phyloP scores from a whole-genome alignment of 169 alveolate genomes.

The Cryptosporidium parvum region DNA sequence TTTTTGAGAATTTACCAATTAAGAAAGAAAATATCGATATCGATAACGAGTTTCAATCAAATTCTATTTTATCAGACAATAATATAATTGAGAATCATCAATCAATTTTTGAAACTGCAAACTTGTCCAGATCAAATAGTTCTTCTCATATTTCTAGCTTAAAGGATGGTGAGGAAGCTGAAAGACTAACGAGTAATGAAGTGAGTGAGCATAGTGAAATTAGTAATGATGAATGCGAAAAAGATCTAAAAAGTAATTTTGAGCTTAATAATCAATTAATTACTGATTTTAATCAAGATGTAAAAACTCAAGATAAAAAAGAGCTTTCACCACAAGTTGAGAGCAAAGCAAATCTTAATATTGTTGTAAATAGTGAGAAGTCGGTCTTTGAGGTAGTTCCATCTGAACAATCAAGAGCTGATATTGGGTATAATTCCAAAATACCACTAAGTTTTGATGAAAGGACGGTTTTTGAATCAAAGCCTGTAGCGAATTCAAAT shows the following conservation, averaged over 20 bases:
- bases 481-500: background rate
- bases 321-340: background rate
- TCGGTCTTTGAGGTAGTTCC: conserved; percentile 24
- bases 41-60: background rate
- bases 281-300: background rate
- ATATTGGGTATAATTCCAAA: conserved; percentile 6
- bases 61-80: background rate
- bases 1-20: conserved; percentile 52
- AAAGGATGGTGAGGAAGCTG: background rate
- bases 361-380: background rate
- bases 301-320: no score
- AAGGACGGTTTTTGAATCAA: conserved; percentile 29
- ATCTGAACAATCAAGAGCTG: conserved; percentile 4
- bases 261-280: background rate
- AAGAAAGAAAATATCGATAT: conserved; percentile 1
- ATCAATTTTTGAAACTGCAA: conserved; percentile 50
- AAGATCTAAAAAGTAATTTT: no score
- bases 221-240: background rate
- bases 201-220: conserved; percentile 14
- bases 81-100: conserved; percentile 1
- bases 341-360: background rate
- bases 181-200: conserved; percentile 38
- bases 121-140: conserved; percentile 26
- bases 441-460: background rate
- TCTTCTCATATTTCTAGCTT: background rate